Conservation (phyloP, 768 basidiomycete species). For the Leccinum sublutescens region DNA sequence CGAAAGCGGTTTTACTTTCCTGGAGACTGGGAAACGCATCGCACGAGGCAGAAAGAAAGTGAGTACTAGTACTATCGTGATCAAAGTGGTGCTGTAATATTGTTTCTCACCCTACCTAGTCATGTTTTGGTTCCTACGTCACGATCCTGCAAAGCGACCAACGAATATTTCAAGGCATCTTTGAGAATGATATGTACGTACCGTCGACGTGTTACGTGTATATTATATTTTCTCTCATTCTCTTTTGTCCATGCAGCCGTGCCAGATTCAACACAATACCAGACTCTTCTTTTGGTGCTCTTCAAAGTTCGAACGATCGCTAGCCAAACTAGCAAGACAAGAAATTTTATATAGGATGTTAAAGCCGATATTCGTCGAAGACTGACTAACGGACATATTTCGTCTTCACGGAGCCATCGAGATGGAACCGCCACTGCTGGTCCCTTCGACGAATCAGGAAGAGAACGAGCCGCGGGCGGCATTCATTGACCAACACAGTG, state of each 20-base stretch:
- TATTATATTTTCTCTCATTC: background rate
- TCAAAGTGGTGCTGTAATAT: background rate
- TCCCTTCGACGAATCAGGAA: constrained; percentile 63
- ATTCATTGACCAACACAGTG: constrained; percentile 79
- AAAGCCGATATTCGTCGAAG: constrained; percentile 67
- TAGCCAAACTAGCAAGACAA: constrained; percentile 59
- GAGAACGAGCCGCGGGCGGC: constrained; percentile 66
- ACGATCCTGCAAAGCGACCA: constrained; percentile 76
- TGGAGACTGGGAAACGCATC: constrained; percentile 61
- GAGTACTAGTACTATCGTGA: constrained; percentile 24
- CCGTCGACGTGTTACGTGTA: background rate
- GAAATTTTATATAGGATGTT: constrained; percentile 72
- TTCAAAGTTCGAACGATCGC: constrained; percentile 62
- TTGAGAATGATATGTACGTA: constrained; percentile 68
- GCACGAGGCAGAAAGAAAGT: constrained; percentile 69
- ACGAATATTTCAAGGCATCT: constrained; percentile 82
- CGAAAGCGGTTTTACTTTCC: constrained; percentile 78
- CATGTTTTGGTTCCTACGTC: constrained; percentile 77
- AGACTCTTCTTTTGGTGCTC: constrained; percentile 71
- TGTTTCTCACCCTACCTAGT: constrained; percentile 41
- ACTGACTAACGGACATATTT: constrained; percentile 75
- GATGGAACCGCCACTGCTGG: constrained; percentile 78
- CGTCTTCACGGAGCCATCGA: constrained; percentile 88
- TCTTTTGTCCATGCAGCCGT: constrained; percentile 47
- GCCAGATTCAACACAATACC: constrained; percentile 77